These are phyloP conservation scores for Yamadazyma epiphylla DNA, from an alignment of 1,139 yeast species.

Conservation along the genomic window DNA sequence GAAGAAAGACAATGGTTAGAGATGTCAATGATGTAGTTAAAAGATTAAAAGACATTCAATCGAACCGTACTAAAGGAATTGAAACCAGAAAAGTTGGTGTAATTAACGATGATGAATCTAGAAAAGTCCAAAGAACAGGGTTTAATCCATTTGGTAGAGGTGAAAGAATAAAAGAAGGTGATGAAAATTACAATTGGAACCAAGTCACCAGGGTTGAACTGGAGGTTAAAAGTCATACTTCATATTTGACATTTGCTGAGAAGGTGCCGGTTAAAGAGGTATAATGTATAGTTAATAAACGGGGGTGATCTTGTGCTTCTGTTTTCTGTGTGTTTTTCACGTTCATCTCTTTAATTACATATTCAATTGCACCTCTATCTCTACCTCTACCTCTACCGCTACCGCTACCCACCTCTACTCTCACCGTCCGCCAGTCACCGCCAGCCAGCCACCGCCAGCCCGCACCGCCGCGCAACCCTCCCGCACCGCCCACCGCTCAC, in stretches of 20 bases:
- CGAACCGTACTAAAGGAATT: constrained; percentile 70
- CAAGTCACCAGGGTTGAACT: constrained; percentile 78
- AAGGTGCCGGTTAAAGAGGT: constrained; percentile 10
- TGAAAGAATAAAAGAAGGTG: constrained; percentile 79
- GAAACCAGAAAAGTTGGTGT: constrained; percentile 44
- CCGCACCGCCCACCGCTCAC: too few relatives aligned
- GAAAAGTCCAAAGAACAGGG: constrained; percentile 36
- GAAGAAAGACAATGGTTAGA: constrained; percentile 84
- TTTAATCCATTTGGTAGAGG: constrained; percentile 93
- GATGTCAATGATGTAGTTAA: constrained; percentile 76
- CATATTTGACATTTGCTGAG: constrained; percentile 85
- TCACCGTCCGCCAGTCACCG: too few relatives aligned
- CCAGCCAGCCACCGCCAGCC: too few relatives aligned
- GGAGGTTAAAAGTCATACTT: constrained; percentile 90
- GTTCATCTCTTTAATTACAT: too few relatives aligned
- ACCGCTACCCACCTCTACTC: too few relatives aligned
- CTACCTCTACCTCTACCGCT: too few relatives aligned
- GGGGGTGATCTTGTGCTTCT: too few relatives aligned
- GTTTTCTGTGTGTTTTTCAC: too few relatives aligned
- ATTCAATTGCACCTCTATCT: too few relatives aligned
- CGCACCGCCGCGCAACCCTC: too few relatives aligned
- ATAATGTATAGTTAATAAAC: too few relatives aligned
- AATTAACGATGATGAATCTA: constrained; percentile 1
- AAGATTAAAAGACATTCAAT: constrained; percentile 76
- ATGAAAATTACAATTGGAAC: constrained; percentile 71